Evolutionary conservation across 768 basidiomycete genomes (phyloP).

Genomic region (Tricholoma matsutake): DNA sequence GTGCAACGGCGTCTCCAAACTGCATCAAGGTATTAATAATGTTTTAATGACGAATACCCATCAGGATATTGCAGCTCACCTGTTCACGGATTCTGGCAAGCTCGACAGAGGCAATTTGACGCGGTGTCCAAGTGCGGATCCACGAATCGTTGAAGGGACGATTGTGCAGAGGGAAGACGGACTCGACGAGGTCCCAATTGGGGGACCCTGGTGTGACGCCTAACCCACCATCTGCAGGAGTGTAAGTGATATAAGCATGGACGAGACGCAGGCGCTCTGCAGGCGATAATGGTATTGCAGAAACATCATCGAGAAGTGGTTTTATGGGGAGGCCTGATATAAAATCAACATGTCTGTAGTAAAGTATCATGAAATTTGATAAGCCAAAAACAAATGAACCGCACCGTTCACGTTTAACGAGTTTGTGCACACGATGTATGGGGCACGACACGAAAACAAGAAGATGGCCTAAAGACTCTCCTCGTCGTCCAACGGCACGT

Average conservation of each 20-base stretch:
- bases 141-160: conserved; percentile 75
- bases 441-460: conserved; percentile 77
- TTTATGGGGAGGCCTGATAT: conserved; percentile 67
- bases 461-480: conserved; percentile 73
- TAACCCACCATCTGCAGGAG: conserved; percentile 74
- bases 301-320: conserved; percentile 38
- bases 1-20: conserved; percentile 81
- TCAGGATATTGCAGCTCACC: conserved; percentile 28
- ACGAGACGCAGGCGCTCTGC: conserved; percentile 83
- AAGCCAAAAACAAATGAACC: not conserved
- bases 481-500: conserved; percentile 69
- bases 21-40: conserved; percentile 8
- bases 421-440: conserved; percentile 51
- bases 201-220: conserved; percentile 71
- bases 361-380: not conserved
- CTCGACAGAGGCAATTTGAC: conserved; percentile 58
- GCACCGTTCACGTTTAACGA: conserved; percentile 75
- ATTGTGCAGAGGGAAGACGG: conserved; percentile 84
- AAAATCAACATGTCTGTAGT: conserved; percentile 67
- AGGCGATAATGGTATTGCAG: conserved; percentile 48
- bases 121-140: conserved; percentile 72
- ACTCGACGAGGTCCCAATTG: conserved; percentile 79
- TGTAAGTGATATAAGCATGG: conserved; percentile 67
- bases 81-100: conserved; percentile 73
- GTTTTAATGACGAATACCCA: not conserved